Percentiles rank a stretch among this genome's conserved stretches.
phyloP scores from a whole-genome alignment of 495 filamentous ascomycete species.

The Podospora appendiculata region DNA sequence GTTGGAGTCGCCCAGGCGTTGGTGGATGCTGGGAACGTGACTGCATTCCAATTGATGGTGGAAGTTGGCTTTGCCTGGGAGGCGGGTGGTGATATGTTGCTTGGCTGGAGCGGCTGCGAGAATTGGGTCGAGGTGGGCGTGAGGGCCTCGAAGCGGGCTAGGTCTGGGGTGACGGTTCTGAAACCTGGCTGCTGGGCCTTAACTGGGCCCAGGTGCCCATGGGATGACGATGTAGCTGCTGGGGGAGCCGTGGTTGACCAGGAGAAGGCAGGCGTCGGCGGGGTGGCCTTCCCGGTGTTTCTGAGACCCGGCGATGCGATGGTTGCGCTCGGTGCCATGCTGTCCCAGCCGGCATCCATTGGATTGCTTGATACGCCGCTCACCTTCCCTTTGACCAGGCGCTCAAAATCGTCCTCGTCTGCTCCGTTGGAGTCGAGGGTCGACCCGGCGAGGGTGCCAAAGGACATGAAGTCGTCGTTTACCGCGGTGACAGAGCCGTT shows the following conservation, averaged over 20 bases:
- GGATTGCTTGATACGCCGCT: conserved; percentile 16
- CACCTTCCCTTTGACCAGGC: conserved; percentile 66
- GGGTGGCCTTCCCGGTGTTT: conserved; percentile 13
- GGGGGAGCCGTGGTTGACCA: conserved; percentile 49
- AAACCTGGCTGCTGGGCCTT: conserved; percentile 35
- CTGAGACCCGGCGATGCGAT: conserved; percentile 15
- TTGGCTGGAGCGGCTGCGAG: conserved; percentile 42
- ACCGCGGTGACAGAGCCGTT: conserved; percentile 23
- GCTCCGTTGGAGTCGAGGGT: conserved; percentile 44
- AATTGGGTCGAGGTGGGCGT: conserved; percentile 46
- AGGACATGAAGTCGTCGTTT: conserved; percentile 53
- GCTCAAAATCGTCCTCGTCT: conserved; percentile 70
- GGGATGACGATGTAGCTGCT: conserved; percentile 9
- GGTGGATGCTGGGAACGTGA: conserved; percentile 1
- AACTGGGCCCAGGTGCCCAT: conserved; percentile 23
- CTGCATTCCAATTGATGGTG: neutral
- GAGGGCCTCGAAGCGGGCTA: conserved; percentile 37
- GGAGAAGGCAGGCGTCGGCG: conserved; percentile 43
- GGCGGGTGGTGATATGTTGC: neutral
- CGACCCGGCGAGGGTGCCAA: conserved; percentile 41
- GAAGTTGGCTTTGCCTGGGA: conserved; percentile 6
- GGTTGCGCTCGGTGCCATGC: conserved; percentile 11
- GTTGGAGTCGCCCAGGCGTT: conserved; percentile 31
- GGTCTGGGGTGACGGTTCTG: conserved; percentile 50
- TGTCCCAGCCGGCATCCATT: conserved; percentile 39